Base-by-base conservation (phyloP, 148 eudicot genomes). In the Polygonum aviculare region DNA sequence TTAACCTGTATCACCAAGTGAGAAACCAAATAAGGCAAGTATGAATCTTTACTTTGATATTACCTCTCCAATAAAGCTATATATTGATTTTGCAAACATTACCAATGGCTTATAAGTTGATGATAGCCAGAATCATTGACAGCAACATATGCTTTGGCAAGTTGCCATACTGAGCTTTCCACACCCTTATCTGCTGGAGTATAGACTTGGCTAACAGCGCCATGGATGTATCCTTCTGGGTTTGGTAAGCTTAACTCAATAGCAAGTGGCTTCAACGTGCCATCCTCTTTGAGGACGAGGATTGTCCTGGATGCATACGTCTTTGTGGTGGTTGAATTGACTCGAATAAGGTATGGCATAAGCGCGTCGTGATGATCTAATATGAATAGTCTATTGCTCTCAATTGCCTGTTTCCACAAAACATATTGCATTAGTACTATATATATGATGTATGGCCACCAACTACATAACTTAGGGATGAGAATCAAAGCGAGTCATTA, bases 101-200 rank as follows among this genome's bases (percentile, higher is more conserved):
- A 94, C 98, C 98, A 92, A 82, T 94, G 98, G 82, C 92, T 88
- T 33, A 90, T 86, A 73, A 94, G 97, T 85, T 94, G 95, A 83
- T 94, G 98, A 72, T 82, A 85, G 26, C 98, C 98, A 1, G 98
- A 92, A 80, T 94, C 97, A 82, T 88, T 94, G 21, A 94, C 91
- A 21, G 92, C 93, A 31, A 85, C 97, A 77, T 92, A 92, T 18
- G 96, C 97, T 83, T 94, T 94, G 63, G 98, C 97, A 54, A 94
- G 85, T 79, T 94, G 97, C 98, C 97, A 92, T 12, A 92, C 80
- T 1, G 92, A 81, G 47, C 85, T 85, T 80, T 85, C 93, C 33
- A 82, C 81, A 5, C 96, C 98, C 4, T 85, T 78, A 49, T 83
- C 84, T 50, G 88, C 82, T 6, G 98, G 96, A 65, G 93, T 92